These are phyloP conservation scores for Starmerella geochares DNA, from an alignment of 805 yeast genomes.

Conservation along the genomic window DNA sequence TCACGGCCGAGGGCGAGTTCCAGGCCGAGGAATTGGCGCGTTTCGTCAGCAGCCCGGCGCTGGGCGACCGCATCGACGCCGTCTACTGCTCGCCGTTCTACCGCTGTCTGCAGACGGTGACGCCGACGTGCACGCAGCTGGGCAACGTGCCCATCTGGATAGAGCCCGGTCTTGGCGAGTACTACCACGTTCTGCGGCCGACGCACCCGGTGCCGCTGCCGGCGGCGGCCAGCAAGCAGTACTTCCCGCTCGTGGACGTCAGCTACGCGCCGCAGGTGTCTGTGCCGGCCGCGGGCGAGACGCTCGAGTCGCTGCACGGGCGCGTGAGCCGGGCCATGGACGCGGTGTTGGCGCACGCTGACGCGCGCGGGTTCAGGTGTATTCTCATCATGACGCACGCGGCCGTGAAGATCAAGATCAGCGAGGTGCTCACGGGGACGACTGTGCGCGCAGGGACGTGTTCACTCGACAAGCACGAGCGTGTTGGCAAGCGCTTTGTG, in stretches of 20 bases:
- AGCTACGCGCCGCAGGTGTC: constrained; percentile 47
- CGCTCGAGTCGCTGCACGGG: constrained; percentile 53
- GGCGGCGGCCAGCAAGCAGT: constrained; percentile 35
- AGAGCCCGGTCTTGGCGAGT: constrained; percentile 85
- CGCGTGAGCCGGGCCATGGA: constrained; percentile 51
- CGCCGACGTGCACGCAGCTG: constrained; percentile 54
- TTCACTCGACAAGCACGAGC: constrained; percentile 58
- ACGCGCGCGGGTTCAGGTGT: constrained; percentile 46
- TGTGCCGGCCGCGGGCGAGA: constrained; percentile 66
- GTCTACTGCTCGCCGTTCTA: constrained; percentile 78
- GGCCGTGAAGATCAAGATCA: constrained; percentile 81
- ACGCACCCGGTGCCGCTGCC: constrained; percentile 44
- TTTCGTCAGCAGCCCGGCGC: constrained; percentile 35
- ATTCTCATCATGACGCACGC: constrained; percentile 83
- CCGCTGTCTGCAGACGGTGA: constrained; percentile 74
- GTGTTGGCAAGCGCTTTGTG: constrained; percentile 42
- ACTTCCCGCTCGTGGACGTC: constrained; percentile 40
- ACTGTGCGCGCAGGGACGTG: constrained; percentile 72
- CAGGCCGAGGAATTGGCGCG: constrained; percentile 76
- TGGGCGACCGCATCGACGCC: constrained; percentile 42
- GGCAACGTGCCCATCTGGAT: constrained; percentile 46
- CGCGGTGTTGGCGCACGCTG: constrained; percentile 42
- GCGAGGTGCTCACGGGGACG: constrained; percentile 48
- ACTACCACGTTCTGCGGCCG: constrained; percentile 66
- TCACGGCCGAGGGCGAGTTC: constrained; percentile 77